phyloP scores from a whole-genome alignment of 2,329 filamentous ascomycete genomes.

The Zasmidium cellare region DNA sequence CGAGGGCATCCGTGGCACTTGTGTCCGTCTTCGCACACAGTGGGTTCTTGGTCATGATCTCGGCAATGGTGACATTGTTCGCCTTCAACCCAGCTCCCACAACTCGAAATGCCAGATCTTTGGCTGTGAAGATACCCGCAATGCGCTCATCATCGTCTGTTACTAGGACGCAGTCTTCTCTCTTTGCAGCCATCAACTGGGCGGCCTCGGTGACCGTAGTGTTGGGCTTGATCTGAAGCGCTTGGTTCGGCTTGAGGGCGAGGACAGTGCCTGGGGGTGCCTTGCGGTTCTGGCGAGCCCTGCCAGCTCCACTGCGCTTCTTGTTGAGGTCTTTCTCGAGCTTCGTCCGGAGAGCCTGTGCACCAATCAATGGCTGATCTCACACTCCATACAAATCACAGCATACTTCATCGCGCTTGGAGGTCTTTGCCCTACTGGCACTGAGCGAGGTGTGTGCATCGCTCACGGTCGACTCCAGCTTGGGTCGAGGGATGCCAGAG shows the following conservation, averaged over 20 bases:
- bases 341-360: slow-evolving; percentile 89
- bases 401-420: slow-evolving; percentile 92
- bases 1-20: slow-evolving; percentile 93
- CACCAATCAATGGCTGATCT: slow-evolving; percentile 6
- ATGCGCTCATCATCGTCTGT: slow-evolving; percentile 98
- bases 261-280: slow-evolving; percentile 95
- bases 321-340: slow-evolving; percentile 97
- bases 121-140: slow-evolving; percentile 97
- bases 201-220: slow-evolving; percentile 95
- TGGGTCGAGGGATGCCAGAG: slow-evolving; percentile 70
- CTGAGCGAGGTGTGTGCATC: slow-evolving; percentile 74
- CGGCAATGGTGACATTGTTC: slow-evolving; percentile 85
- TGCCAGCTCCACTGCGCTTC: slow-evolving; percentile 80
- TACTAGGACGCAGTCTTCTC: slow-evolving; percentile 95
- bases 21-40: slow-evolving; percentile 96
- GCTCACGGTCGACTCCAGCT: slow-evolving; percentile 58
- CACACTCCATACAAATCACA: background rate
- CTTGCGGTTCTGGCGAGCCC: slow-evolving; percentile 84
- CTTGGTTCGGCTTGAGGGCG: slow-evolving; percentile 89
- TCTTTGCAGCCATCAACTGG: slow-evolving; percentile 97
- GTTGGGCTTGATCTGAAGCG: slow-evolving; percentile 93
- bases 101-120: slow-evolving; percentile 95
- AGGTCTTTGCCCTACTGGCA: slow-evolving; percentile 92
- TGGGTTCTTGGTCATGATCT: slow-evolving; percentile 99
- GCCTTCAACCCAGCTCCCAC: slow-evolving; percentile 90